A percentile compares a stretch with the other conserved stretches of the same genome.
phyloP scores from a whole-genome alignment of 148 eudicot genomes.

The Persicaria tinctoria region DNA sequence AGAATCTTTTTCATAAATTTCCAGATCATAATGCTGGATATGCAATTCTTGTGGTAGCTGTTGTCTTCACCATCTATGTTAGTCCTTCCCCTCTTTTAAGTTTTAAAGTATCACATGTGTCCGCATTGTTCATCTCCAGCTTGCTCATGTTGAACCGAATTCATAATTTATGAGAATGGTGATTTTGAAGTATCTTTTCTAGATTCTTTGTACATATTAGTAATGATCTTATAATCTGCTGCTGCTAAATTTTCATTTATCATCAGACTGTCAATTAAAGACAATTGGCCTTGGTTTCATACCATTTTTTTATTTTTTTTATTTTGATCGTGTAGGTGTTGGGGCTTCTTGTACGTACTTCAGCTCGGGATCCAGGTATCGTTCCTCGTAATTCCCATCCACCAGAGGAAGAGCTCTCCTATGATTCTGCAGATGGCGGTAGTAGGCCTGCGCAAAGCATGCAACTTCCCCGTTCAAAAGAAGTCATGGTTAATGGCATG shows the following conservation, averaged over 20 bases:
- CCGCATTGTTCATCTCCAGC: not conserved
- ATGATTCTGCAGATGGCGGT: slow-evolving; percentile 34
- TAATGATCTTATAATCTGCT: not conserved
- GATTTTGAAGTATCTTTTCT: not conserved
- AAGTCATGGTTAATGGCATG: slow-evolving; percentile 38
- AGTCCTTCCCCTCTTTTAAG: slow-evolving; percentile 21
- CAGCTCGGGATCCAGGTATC: slow-evolving; percentile 64
- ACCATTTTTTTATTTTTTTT: not conserved
- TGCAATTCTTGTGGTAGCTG: slow-evolving; percentile 41
- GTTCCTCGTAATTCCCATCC: slow-evolving; percentile 56
- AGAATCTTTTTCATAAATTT: slow-evolving; percentile 44
- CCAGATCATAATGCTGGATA: slow-evolving; percentile 53
- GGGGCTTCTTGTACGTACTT: slow-evolving; percentile 46
- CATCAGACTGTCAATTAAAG: not conserved
- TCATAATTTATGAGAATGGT: not conserved
- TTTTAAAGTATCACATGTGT: not conserved
- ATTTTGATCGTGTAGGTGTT: slow-evolving; percentile 25
- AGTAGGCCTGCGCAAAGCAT: slow-evolving; percentile 41
- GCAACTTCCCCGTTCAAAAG: slow-evolving; percentile 46
- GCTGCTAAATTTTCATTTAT: not conserved
- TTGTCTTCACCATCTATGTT: slow-evolving; percentile 53
- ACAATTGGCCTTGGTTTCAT: not conserved
- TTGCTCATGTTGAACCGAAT: not conserved
- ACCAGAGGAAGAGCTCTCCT: slow-evolving; percentile 46
- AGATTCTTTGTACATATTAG: not conserved